These are phyloP conservation scores for Dorcoceras hygrometricum DNA, from an alignment of 257 asterid genomes.

Conservation along the genomic window DNA sequence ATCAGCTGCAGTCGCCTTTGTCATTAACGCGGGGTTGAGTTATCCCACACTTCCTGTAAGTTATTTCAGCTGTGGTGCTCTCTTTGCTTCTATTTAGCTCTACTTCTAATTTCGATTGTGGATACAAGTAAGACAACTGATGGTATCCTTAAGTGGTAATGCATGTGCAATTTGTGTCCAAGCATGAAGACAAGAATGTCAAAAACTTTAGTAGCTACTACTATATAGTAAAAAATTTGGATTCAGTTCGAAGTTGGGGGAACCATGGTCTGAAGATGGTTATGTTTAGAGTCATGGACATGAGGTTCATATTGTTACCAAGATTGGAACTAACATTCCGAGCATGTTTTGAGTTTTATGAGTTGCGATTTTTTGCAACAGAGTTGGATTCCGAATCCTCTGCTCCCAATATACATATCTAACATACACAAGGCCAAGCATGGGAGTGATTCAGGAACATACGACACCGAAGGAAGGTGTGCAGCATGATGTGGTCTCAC, in stretches of 20 bases:
- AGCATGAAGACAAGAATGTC: neutral
- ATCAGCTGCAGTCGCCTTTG: conserved; percentile 44
- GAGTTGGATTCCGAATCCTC: conserved; percentile 80
- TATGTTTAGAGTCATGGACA: neutral
- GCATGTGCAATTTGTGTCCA: neutral
- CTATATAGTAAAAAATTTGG: no score
- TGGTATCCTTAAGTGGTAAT: neutral
- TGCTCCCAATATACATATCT: conserved; percentile 62
- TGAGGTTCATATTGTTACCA: neutral
- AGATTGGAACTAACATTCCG: neutral
- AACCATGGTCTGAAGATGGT: no score
- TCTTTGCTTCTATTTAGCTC: neutral
- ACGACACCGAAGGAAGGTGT: conserved; percentile 83
- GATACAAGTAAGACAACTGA: neutral
- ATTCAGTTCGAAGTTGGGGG: no score
- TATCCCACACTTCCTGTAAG: conserved; percentile 81
- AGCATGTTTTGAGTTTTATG: neutral
- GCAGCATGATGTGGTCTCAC: neutral
- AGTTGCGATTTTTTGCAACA: conserved; percentile 7
- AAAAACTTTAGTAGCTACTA: no score
- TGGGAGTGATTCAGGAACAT: conserved; percentile 74
- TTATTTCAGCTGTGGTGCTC: neutral
- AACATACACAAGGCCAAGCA: conserved; percentile 81
- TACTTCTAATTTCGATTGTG: neutral
- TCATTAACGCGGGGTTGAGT: conserved; percentile 53